Base-by-base conservation (phyloP, 495 filamentous ascomycete species). In the Aspergillus affinis region DNA sequence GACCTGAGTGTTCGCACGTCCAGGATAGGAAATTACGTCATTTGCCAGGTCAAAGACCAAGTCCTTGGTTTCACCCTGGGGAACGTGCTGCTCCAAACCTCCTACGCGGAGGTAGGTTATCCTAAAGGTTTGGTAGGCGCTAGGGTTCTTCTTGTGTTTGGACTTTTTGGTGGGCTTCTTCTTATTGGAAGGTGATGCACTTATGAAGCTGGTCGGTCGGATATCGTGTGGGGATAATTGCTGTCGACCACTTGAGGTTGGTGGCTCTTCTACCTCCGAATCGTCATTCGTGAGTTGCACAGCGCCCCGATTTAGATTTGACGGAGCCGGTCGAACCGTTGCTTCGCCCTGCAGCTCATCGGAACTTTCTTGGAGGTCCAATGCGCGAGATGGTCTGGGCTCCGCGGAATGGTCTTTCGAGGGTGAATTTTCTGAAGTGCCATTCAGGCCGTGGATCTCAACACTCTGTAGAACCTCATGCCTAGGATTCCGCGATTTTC, bases 271-370 rank as follows among this genome's bases (percentile, higher is more conserved):
- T 2, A 4, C 36, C 36, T 13, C 36, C 36, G 36, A 17, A 13
- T 41, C 36, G 12, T 41, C 36, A 41, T 41, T 41, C 5, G 36
- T 15, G 13, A 41, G 36, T 41, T 10, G 36, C 36, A 2, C 13
- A 41, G 13, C 36, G 32, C 32, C 10, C 15, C 36, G 36, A 15
- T 17, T 41, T 10, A 69, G 51, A 23, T 48, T 32, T 19, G 50
- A 65, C 1, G 66, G 69, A n/a, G 64, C 26, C 45, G 66, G 65
- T 6, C 54, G 49, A 49, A 74, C 72, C 0, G 74, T 76, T 45
- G 66, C 70, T 12, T 67, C 77, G 6, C 71, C 74, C 50, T 81
- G 78, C 2, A 82, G 58, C 57, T 78, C 78, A 67, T 82, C 79
- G 3, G 75, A 64, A 51, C 78, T 81, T 44, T 78, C 75, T 18